These are phyloP conservation scores for Bryoerythrophyllum caledonicum DNA, from an alignment of 225 moss, liverwort and hornwort species.

Conservation along the genomic window DNA sequence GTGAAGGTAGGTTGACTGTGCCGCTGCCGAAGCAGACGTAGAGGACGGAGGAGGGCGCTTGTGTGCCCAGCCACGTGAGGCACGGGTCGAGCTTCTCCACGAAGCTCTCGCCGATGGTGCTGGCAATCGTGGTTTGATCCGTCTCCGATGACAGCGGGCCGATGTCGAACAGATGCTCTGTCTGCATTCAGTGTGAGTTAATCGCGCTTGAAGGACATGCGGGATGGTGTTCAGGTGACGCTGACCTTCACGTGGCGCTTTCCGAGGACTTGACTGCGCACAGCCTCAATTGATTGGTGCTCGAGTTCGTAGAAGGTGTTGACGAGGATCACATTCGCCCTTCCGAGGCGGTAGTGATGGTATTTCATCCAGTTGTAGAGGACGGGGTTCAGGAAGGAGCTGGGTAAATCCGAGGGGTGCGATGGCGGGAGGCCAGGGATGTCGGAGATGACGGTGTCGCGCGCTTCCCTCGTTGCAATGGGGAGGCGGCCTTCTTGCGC, in stretches of 20 bases:
- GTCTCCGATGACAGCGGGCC: background rate
- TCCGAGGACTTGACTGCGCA: background rate
- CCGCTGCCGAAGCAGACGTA: constrained; percentile 1
- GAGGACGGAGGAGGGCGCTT: constrained; percentile 11
- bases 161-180: constrained; percentile 10
- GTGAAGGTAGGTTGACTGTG: background rate
- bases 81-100: background rate
- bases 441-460: background rate
- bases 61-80: constrained; percentile 3
- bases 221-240: background rate
- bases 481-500: constrained; percentile 2
- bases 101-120: constrained; percentile 5
- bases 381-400: constrained; percentile 7
- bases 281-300: background rate
- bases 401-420: background rate
- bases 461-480: background rate
- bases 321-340: background rate
- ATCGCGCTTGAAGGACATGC: background rate
- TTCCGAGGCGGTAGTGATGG: constrained; percentile 4
- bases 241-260: constrained; percentile 6
- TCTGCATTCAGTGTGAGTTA: background rate
- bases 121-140: background rate
- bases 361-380: constrained; percentile 1
- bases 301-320: constrained; percentile 3
- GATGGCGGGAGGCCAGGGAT: background rate